Evolutionary conservation across 352 stramenopile genomes (phyloP).

Genomic region (Pythium aphanidermatum): DNA sequence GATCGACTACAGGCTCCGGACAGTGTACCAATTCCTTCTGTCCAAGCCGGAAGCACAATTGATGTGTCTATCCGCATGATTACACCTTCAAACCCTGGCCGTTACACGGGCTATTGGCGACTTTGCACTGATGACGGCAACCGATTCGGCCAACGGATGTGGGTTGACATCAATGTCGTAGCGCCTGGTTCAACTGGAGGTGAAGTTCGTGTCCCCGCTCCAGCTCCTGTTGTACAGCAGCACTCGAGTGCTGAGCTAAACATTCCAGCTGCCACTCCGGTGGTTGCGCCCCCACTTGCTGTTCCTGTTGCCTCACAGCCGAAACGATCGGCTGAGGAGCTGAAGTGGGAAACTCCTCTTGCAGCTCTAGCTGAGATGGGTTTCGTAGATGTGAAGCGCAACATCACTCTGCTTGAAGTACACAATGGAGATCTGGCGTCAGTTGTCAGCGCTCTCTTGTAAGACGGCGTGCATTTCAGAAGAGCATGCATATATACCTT

Average conservation of each 20-base stretch:
- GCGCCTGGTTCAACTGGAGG: constrained; percentile 14
- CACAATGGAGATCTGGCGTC: constrained; percentile 59
- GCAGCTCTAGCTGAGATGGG: constrained; percentile 60
- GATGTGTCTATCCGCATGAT: constrained; percentile 74
- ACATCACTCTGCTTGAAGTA: constrained; percentile 45
- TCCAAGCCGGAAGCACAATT: constrained; percentile 58
- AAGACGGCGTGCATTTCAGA: too few relatives aligned
- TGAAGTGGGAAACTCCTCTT: constrained; percentile 42
- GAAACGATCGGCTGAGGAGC: too few relatives aligned
- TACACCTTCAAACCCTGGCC: constrained; percentile 45
- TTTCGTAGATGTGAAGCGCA: constrained; percentile 51
- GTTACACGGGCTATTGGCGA: constrained; percentile 89
- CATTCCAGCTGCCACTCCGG: constrained; percentile 4
- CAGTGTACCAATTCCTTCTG: constrained; percentile 61
- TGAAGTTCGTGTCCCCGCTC: constrained; percentile 15
- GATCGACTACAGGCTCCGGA: constrained; percentile 73
- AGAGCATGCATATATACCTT: neutral
- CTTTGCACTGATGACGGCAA: constrained; percentile 70
- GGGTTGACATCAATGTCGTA: constrained; percentile 83
- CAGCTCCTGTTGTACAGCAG: constrained; percentile 8
- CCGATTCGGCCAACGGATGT: constrained; percentile 85
- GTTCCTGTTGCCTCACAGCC: too few relatives aligned
- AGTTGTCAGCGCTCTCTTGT: constrained; percentile 53
- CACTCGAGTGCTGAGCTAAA: constrained; percentile 7
- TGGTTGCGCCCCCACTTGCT: neutral